A percentile compares a stretch with the other conserved stretches of the same genome.
Evolutionary conservation across 2,329 filamentous ascomycete genomes (phyloP).

Genomic region (Pseudogymnoascus sp.): DNA sequence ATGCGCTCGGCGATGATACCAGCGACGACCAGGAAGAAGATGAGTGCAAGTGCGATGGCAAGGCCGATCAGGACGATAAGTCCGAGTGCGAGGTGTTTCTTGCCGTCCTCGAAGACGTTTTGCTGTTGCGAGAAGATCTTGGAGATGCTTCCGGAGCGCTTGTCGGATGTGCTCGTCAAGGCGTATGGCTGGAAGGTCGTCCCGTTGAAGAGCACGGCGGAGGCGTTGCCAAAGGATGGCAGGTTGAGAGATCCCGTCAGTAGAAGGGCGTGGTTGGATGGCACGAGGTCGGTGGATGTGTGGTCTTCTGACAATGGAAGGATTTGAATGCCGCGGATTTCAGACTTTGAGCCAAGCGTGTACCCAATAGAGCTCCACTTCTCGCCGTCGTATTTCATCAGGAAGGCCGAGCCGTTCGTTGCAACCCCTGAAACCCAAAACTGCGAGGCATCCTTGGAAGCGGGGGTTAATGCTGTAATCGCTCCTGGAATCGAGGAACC

Average conservation of each 20-base stretch:
- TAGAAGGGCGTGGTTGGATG: conserved; percentile 63
- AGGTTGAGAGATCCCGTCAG: conserved; percentile 77
- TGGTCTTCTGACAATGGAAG: conserved; percentile 66
- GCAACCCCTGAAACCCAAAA: conserved; percentile 77
- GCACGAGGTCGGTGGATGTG: conserved; percentile 53
- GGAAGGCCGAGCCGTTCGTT: conserved; percentile 60
- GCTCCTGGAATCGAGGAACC: conserved; percentile 68
- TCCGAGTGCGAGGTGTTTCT: conserved; percentile 58
- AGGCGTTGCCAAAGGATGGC: conserved; percentile 68
- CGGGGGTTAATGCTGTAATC: conserved; percentile 67
- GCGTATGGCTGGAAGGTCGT: conserved; percentile 70
- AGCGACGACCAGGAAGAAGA: conserved; percentile 67
- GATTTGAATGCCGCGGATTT: conserved; percentile 73
- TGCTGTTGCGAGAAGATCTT: conserved; percentile 76
- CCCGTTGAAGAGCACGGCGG: conserved; percentile 83
- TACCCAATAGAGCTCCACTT: conserved; percentile 61
- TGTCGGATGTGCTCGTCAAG: conserved; percentile 61
- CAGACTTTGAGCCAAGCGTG: conserved; percentile 55
- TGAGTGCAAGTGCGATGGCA: conserved; percentile 67
- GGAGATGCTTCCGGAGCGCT: conserved; percentile 64
- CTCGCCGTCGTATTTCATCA: conserved; percentile 74
- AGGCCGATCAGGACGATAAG: conserved; percentile 76
- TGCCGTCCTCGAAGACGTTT: conserved; percentile 58
- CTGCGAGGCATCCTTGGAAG: conserved; percentile 61
- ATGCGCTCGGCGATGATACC: conserved; percentile 70